Conservation (phyloP, 75 land plant species). For the Azolla pinnata region DNA sequence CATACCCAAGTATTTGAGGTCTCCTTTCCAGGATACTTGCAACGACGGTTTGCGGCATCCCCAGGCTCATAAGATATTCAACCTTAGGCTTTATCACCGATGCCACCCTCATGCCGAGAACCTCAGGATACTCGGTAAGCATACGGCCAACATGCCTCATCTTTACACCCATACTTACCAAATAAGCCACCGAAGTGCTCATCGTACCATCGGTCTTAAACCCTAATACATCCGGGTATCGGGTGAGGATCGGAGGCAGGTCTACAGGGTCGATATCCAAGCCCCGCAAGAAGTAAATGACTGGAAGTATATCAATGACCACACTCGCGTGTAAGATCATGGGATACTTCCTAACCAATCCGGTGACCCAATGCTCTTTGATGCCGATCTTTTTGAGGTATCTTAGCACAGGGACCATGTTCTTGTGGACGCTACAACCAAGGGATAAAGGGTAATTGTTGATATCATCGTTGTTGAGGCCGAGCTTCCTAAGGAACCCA, state of each 20-base stretch:
- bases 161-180: slow-evolving; percentile 69
- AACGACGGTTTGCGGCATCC: slow-evolving; percentile 46
- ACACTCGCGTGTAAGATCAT: slow-evolving; percentile 60
- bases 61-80: slow-evolving; percentile 50
- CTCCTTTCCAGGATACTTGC: slow-evolving; percentile 59
- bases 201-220: slow-evolving; percentile 83
- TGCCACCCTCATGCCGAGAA: slow-evolving; percentile 82
- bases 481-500: slow-evolving; percentile 44
- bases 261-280: slow-evolving; percentile 50
- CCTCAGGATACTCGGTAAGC: slow-evolving; percentile 61
- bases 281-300: slow-evolving; percentile 55
- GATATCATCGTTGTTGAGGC: slow-evolving; percentile 57
- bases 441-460: slow-evolving; percentile 73
- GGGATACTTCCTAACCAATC: slow-evolving; percentile 55
- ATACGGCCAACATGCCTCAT: slow-evolving; percentile 73
- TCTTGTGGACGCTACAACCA: slow-evolving; percentile 71
- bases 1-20: slow-evolving; percentile 54
- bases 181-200: slow-evolving; percentile 80
- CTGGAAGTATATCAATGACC: slow-evolving; percentile 63
- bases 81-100: slow-evolving; percentile 56
- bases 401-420: slow-evolving; percentile 58
- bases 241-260: slow-evolving; percentile 42
- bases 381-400: slow-evolving; percentile 56
- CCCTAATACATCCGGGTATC: slow-evolving; percentile 66
- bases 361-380: slow-evolving; percentile 26